Evolutionary conservation across 371 early-diverging fungal species (phyloP).

Genomic region (Mucor mucedo): DNA sequence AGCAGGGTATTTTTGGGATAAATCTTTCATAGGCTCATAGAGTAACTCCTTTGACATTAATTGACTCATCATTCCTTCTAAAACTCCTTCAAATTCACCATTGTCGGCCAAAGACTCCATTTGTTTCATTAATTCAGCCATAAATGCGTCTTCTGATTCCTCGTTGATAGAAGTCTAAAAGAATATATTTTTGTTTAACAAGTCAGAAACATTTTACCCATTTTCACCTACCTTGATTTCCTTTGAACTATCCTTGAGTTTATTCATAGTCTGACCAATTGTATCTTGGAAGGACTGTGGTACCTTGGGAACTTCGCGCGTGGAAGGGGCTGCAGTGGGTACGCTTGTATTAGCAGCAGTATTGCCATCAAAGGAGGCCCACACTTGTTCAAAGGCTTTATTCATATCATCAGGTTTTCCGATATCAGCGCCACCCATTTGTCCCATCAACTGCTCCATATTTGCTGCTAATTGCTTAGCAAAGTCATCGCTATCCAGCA

Average conservation of each 20-base stretch:
- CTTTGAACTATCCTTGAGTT: constrained; percentile 83
- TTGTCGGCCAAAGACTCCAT: constrained; percentile 83
- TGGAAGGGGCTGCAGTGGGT: constrained; percentile 11
- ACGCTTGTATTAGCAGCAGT: constrained; percentile 15
- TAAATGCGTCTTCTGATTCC: constrained; percentile 70
- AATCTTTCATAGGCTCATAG: constrained; percentile 93
- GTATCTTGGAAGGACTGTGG: constrained; percentile 73
- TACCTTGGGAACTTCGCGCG: constrained; percentile 21
- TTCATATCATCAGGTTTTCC: constrained; percentile 54
- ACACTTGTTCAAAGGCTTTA: constrained; percentile 68
- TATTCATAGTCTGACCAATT: constrained; percentile 84
- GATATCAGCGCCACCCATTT: constrained; percentile 30
- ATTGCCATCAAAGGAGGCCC: constrained; percentile 54
- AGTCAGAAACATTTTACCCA: neutral
- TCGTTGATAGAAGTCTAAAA: constrained; percentile 68
- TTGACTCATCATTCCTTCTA: constrained; percentile 89
- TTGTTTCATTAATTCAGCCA: constrained; percentile 90
- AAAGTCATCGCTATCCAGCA: constrained; percentile 74
- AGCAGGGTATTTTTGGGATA: constrained; percentile 80
- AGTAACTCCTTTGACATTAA: constrained; percentile 91
- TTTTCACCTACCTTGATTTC: constrained; percentile 71
- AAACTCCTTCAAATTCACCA: constrained; percentile 82
- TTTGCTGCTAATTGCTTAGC: constrained; percentile 75
- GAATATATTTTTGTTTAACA: neutral
- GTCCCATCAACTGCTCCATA: constrained; percentile 78